These are phyloP conservation scores for Drechslerella stenobrocha DNA, from an alignment of 2,329 filamentous ascomycete species.

Conservation along the genomic window DNA sequence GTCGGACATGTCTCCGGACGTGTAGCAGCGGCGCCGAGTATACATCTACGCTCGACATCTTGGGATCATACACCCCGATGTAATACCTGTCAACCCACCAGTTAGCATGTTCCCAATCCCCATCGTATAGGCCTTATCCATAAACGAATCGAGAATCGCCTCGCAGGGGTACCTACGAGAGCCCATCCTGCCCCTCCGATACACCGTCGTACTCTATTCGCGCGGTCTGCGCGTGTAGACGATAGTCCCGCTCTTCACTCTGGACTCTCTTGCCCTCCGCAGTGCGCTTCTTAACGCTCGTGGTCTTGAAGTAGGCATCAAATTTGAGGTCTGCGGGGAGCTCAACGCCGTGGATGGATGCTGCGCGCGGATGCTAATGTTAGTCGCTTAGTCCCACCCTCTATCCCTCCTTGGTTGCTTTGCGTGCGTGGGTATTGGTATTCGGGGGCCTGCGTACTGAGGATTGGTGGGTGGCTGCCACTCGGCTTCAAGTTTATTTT, in stretches of 20 bases:
- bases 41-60: slow-evolving; percentile 64
- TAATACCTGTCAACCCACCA: slow-evolving; percentile 61
- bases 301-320: slow-evolving; percentile 29
- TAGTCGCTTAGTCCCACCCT: background rate
- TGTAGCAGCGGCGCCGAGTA: slow-evolving; percentile 68
- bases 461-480: slow-evolving; percentile 33
- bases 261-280: slow-evolving; percentile 4
- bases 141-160: slow-evolving; percentile 60
- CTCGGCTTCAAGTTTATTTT: slow-evolving; percentile 17
- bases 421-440: too few species aligned
- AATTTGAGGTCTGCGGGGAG: slow-evolving; percentile 26
- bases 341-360: slow-evolving; percentile 40
- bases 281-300: slow-evolving; percentile 14
- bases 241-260: slow-evolving; percentile 47
- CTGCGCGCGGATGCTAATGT: background rate
- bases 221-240: slow-evolving; percentile 59
- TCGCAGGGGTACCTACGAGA: slow-evolving; percentile 65
- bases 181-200: slow-evolving; percentile 56
- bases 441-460: too few species aligned
- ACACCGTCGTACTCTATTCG: slow-evolving; percentile 57
- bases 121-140: slow-evolving; percentile 57
- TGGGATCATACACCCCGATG: slow-evolving; percentile 67
- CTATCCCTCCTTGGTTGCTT: background rate
- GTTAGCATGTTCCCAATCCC: background rate
- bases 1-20: slow-evolving; percentile 61